phyloP scores from a whole-genome alignment of 2,329 filamentous ascomycete genomes.

The Talaromyces albobiverticillius region DNA sequence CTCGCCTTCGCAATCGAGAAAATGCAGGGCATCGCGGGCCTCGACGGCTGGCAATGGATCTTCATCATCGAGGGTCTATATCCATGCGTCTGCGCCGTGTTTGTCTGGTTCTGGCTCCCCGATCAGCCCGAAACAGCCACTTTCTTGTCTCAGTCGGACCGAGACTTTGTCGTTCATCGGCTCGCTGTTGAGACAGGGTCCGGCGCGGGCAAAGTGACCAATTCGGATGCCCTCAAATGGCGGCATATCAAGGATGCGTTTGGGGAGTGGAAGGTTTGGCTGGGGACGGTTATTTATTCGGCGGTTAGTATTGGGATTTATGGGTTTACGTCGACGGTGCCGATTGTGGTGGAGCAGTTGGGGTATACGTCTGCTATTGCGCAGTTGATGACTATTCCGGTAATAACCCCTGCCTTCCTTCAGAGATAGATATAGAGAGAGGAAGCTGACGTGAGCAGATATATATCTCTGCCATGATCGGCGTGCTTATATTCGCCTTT shows the following conservation, averaged over 20 bases:
- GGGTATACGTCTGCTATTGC: neutral
- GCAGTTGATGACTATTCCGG: neutral
- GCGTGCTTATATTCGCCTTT: neutral
- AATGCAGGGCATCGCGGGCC: slow-evolving; percentile 32
- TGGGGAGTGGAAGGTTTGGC: no score
- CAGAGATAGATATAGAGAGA: no score
- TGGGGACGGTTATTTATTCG: no score
- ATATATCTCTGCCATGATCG: no score
- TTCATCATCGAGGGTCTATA: slow-evolving; percentile 37
- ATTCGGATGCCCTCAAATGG: neutral
- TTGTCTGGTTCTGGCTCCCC: neutral
- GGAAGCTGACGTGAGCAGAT: no score
- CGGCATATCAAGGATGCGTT: no score
- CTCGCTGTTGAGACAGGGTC: no score
- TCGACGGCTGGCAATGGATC: slow-evolving; percentile 32
- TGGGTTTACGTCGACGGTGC: neutral
- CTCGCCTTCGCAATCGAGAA: slow-evolving; percentile 25
- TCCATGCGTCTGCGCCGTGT: neutral
- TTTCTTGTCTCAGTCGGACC: no score
- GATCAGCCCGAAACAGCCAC: neutral
- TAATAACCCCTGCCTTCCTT: no score
- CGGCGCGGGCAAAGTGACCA: no score
- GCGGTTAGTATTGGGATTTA: no score
- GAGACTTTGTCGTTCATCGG: no score
- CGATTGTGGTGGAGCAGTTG: neutral